Evolutionary conservation across 1,284 basidiomycete genomes (phyloP).

Genomic region (Heterobasidion occidentale): DNA sequence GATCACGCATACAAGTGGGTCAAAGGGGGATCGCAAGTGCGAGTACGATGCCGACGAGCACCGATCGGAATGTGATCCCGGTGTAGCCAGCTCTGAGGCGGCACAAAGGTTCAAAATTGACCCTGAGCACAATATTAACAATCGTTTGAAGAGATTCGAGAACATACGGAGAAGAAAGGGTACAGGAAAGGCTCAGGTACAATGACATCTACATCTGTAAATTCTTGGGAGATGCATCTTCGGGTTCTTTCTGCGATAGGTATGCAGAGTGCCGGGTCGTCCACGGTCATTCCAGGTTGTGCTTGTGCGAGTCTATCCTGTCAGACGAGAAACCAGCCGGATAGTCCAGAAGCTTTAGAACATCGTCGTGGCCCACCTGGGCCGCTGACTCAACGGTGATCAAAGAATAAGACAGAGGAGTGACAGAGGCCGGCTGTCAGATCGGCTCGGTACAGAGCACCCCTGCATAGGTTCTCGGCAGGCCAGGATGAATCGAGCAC

Average conservation of each 20-base stretch:
- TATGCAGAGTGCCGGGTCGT: no score
- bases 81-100: background rate
- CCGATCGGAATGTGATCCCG: background rate
- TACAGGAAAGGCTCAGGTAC: background rate
- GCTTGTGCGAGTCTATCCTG: no score
- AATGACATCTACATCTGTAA: background rate
- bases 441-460: background rate
- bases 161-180: background rate
- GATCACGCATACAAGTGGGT: background rate
- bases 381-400: no score
- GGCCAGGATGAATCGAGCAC: background rate
- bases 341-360: no score
- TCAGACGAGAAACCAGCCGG: no score
- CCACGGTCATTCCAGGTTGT: no score
- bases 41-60: background rate
- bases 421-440: background rate
- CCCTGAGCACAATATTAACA: background rate
- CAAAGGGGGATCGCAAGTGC: background rate
- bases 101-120: background rate
- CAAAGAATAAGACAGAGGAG: no score
- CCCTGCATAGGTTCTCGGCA: background rate
- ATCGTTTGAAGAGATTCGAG: background rate
- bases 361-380: no score
- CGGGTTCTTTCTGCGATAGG: no score
- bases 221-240: no score